A percentile compares a stretch with the other conserved stretches of the same genome.
phyloP scores from a whole-genome alignment of 1,284 basidiomycete species.

The Leccinum pachyderme region DNA sequence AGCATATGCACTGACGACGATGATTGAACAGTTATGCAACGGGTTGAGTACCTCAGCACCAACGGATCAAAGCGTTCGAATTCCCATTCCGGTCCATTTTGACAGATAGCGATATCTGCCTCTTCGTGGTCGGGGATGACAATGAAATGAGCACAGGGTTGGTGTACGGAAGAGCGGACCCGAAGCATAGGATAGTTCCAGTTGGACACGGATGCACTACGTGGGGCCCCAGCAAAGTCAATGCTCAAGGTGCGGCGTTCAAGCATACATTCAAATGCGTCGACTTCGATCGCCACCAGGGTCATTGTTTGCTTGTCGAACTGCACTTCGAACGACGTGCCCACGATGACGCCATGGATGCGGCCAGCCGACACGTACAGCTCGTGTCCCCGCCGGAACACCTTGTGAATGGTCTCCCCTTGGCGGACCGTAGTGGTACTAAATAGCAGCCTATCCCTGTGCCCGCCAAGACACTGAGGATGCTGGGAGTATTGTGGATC shows the following conservation, averaged over 20 bases:
- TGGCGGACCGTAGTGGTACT: not conserved
- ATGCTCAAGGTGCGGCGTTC: not conserved
- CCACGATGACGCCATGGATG: constrained; percentile 1
- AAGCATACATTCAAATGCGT: not conserved
- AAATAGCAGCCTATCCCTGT: constrained; percentile 1
- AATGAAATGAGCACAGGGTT: not conserved
- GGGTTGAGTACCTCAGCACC: not conserved
- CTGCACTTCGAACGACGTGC: not conserved
- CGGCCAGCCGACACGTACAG: not conserved
- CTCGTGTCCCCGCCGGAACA: not conserved
- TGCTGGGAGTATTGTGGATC: not conserved
- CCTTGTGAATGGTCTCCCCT: not conserved
- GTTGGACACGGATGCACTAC: not conserved
- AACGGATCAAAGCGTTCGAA: constrained; percentile 1
- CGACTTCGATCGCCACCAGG: not conserved
- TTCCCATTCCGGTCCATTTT: not conserved
- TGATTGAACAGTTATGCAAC: not conserved
- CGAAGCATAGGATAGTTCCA: not conserved
- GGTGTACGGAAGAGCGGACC: not conserved
- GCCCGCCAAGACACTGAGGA: not conserved
- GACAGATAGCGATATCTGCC: not conserved
- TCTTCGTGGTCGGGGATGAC: not conserved
- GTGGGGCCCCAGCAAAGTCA: not conserved
- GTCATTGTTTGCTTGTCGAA: not conserved
- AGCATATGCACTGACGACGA: not conserved